phyloP scores from a whole-genome alignment of 768 basidiomycete species.

The Crassisporium funariophilum region DNA sequence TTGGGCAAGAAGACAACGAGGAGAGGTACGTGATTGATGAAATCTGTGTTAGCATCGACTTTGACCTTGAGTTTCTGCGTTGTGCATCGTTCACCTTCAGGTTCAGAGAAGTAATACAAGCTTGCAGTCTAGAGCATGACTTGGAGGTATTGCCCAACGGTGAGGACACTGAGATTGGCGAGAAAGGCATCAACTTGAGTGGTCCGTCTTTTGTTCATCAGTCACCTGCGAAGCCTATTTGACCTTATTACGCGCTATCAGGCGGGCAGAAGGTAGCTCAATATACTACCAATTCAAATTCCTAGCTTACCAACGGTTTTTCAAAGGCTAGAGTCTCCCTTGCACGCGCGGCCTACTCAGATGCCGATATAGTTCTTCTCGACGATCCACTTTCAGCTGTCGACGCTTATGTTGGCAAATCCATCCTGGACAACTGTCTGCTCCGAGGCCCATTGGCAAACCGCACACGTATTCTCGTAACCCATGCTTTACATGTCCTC shows the following conservation, averaged over 20 bases:
- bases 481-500: constrained; percentile 57
- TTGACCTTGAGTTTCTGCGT: too few relatives aligned
- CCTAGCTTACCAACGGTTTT: not conserved
- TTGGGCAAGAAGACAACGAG: constrained; percentile 69
- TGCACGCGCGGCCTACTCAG: constrained; percentile 76
- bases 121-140: constrained; percentile 73
- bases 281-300: not conserved
- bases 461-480: constrained; percentile 64
- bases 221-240: not conserved
- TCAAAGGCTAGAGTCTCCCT: constrained; percentile 72
- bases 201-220: constrained; percentile 34
- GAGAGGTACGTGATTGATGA: constrained; percentile 40
- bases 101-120: constrained; percentile 57
- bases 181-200: constrained; percentile 74
- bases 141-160: constrained; percentile 72
- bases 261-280: constrained; percentile 39
- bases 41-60: too few relatives aligned
- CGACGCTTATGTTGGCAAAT: constrained; percentile 75
- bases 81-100: too few relatives aligned
- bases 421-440: constrained; percentile 64
- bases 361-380: constrained; percentile 72
- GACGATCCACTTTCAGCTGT: constrained; percentile 87
- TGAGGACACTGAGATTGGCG: constrained; percentile 72
- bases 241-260: constrained; percentile 4
- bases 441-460: constrained; percentile 52